phyloP scores from a whole-genome alignment of 495 filamentous ascomycete species.

The Barbatosphaeria neglecta region DNA sequence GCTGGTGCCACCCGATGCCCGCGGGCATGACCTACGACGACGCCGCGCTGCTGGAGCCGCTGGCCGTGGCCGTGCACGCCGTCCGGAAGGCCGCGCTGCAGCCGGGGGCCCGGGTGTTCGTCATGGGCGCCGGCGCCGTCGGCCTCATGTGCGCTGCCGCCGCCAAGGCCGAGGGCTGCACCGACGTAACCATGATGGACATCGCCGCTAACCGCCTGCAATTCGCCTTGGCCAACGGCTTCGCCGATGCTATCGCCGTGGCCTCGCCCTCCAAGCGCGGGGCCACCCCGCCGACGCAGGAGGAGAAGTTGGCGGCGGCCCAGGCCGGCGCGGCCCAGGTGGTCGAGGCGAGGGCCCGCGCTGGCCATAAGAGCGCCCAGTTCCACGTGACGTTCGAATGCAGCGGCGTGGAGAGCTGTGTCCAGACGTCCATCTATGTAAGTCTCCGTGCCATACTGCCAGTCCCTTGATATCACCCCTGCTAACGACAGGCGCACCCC shows the following conservation, averaged over 20 bases:
- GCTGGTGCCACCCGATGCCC: conserved; percentile 56
- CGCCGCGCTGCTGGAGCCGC: conserved; percentile 71
- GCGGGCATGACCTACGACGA: conserved; percentile 47
- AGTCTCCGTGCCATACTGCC: conserved; percentile 4
- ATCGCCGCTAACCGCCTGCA: conserved; percentile 60
- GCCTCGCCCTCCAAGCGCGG: conserved; percentile 49
- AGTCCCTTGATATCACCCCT: not conserved
- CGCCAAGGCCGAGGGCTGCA: conserved; percentile 46
- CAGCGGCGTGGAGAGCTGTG: conserved; percentile 76
- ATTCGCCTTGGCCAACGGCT: conserved; percentile 59
- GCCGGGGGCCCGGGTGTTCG: conserved; percentile 43
- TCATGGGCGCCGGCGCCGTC: conserved; percentile 76
- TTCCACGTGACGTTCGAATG: conserved; percentile 80
- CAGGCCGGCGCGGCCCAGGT: conserved; percentile 29
- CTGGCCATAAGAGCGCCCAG: conserved; percentile 35
- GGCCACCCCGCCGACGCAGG: conserved; percentile 30
- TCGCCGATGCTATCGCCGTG: conserved; percentile 46
- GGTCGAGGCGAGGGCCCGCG: conserved; percentile 35
- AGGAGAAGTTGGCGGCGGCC: conserved; percentile 48
- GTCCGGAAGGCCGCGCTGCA: conserved; percentile 47
- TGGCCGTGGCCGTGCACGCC: conserved; percentile 72
- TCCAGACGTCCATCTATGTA: conserved; percentile 78
- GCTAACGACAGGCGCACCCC: not conserved
- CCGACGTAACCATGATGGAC: conserved; percentile 60
- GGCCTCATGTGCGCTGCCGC: conserved; percentile 65